Evolutionary conservation across 202 grass and related monocot species (phyloP), one percentile per base, ranked within the genome.

Genomic region (Dendrocalamus latiflorus): DNA sequence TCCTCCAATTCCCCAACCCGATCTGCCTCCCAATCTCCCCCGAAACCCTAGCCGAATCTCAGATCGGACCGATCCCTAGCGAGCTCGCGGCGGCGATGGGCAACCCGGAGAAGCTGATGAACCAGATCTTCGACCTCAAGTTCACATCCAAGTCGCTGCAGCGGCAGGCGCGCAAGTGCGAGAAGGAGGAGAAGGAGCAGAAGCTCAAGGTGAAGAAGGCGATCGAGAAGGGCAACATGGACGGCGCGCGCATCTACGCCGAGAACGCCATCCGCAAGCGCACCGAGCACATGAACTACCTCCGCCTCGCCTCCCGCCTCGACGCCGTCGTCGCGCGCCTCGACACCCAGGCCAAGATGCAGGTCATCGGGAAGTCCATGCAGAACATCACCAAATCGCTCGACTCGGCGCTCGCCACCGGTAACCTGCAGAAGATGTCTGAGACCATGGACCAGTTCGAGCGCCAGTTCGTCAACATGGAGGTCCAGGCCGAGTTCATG

Each of bases 401-500:
- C 24, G 95, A 94, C 56, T 93, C 92, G 10, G 74, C 95, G n/a
- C 92, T 98, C 48, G 79, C 79, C 74, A 86, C 92, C 1, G 95
- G 90, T 0, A 98, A 98, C 81, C 88, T 98, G 36, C 95, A 98
- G 83, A 98, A 91, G 86, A 98, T 98, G 92, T 98, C 95, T 60
- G 95, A 98, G 86, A 98, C 92, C 34, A 98, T 95, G 92, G 92
- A 98, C 79, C 84, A 85, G 34, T 98, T 98, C 57, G 95, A 95
- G 90, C 50, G 83, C 9, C 92, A 98, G 76, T 95, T 95, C 68
- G 95, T 98, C 43, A 98, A 95, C 87, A 98, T 98, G 95, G 95
- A 98, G 90, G 92, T 98, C 8, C 95, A 98, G 88, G 92, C 95
- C 16, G 95, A 98, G 91, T 98, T 98, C 87, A 98, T 98, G 92